Evolutionary conservation across 768 basidiomycete genomes (phyloP).

Genomic region (Pleurotus tuoliensis): DNA sequence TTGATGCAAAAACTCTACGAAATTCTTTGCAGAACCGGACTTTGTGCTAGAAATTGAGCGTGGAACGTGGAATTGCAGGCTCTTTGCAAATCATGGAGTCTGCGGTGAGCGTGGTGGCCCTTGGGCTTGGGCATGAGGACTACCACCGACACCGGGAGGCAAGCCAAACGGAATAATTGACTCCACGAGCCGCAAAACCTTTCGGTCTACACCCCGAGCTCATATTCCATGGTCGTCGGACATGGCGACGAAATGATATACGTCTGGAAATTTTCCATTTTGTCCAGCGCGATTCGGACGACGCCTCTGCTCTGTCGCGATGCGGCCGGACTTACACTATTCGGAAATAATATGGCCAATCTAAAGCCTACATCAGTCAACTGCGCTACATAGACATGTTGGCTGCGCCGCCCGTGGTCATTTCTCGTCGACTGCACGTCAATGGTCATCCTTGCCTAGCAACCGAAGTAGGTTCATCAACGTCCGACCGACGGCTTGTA

Average conservation of each 20-base stretch:
- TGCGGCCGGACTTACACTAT: neutral
- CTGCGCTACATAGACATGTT: neutral
- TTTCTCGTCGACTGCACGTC: neutral
- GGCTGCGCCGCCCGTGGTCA: neutral
- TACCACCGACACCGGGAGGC: neutral
- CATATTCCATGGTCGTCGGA: neutral
- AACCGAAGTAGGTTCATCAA: neutral
- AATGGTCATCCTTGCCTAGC: neutral
- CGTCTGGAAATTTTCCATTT: neutral
- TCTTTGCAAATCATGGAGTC: neutral
- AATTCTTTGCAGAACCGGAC: neutral
- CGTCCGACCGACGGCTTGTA: neutral
- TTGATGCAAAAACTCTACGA: neutral
- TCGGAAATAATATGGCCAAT: neutral
- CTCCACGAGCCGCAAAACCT: neutral
- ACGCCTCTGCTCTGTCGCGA: neutral
- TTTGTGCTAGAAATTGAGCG: neutral
- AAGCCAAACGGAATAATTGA: neutral
- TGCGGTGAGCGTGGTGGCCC: neutral
- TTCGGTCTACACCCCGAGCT: neutral
- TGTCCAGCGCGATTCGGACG: neutral
- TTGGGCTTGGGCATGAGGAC: neutral
- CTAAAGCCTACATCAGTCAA: neutral
- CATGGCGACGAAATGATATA: neutral
- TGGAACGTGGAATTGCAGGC: neutral